A percentile compares a stretch with the other conserved stretches of the same genome.
These are phyloP conservation scores for Trametopsis cervina DNA, from an alignment of 768 basidiomycete species.

Conservation along the genomic window DNA sequence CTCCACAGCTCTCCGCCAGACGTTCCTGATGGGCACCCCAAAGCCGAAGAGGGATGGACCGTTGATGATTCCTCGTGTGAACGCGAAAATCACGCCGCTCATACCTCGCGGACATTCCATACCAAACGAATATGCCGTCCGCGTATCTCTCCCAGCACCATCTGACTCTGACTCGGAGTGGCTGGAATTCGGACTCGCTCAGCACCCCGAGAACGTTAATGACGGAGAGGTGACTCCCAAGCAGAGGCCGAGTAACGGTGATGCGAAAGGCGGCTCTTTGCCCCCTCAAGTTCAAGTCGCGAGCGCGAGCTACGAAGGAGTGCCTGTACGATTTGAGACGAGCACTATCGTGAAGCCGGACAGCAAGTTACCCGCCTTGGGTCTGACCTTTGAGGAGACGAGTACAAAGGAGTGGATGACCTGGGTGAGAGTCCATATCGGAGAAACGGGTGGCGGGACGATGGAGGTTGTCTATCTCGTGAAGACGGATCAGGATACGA, in stretches of 20 bases:
- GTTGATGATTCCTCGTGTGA: slow-evolving; percentile 55
- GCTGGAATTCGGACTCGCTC: slow-evolving; percentile 70
- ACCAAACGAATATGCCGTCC: slow-evolving; percentile 52
- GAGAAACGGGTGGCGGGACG: slow-evolving; percentile 41
- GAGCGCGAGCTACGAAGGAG: slow-evolving; percentile 56
- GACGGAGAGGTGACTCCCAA: neutral
- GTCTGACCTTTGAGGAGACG: slow-evolving; percentile 44
- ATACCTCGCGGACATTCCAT: slow-evolving; percentile 16
- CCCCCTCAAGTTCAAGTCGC: slow-evolving; percentile 47
- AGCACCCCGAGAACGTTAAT: slow-evolving; percentile 17
- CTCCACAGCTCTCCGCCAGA: slow-evolving; percentile 19
- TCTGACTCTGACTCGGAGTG: slow-evolving; percentile 56
- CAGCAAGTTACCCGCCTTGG: slow-evolving; percentile 25
- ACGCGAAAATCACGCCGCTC: slow-evolving; percentile 48
- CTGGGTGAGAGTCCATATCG: slow-evolving; percentile 59
- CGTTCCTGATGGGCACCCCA: slow-evolving; percentile 16
- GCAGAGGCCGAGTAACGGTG: neutral
- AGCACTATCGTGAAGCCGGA: slow-evolving; percentile 33
- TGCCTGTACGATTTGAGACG: slow-evolving; percentile 55
- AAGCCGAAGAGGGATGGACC: slow-evolving; percentile 45
- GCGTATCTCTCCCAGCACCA: slow-evolving; percentile 48
- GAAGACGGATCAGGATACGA: slow-evolving; percentile 14
- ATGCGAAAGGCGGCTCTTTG: slow-evolving; percentile 1
- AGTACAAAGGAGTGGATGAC: slow-evolving; percentile 52
- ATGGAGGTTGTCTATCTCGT: slow-evolving; percentile 67